These are phyloP conservation scores for Paraphoma chrysanthemicola DNA, from an alignment of 2,329 filamentous ascomycete genomes.

Conservation along the genomic window DNA sequence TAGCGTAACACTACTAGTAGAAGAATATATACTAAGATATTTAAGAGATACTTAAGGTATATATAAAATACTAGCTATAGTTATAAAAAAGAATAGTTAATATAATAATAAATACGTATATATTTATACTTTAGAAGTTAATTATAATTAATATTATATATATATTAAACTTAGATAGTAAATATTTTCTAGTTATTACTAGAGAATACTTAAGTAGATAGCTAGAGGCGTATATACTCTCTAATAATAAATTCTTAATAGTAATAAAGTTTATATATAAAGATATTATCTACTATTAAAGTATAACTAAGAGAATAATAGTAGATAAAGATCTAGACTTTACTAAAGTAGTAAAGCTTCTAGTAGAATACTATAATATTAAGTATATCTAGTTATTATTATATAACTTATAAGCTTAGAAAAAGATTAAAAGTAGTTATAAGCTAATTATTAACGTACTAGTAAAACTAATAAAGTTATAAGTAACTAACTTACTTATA, in stretches of 20 bases:
- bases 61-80: too few species aligned
- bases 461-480: background rate
- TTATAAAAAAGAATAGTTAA: too few species aligned
- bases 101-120: background rate
- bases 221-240: background rate
- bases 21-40: too few species aligned
- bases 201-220: background rate
- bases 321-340: too few species aligned
- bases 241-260: too few species aligned
- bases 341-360: too few species aligned
- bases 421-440: background rate
- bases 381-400: background rate
- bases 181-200: background rate
- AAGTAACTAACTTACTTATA: too few species aligned
- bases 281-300: too few species aligned
- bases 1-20: too few species aligned
- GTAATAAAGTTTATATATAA: too few species aligned
- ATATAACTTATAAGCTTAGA: background rate
- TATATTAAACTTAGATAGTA: background rate
- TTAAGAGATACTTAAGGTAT: too few species aligned
- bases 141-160: background rate
- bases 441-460: background rate
- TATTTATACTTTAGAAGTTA: background rate
- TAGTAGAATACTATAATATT: background rate
- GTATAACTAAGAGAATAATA: too few species aligned